Percentiles rank a stretch among this genome's conserved stretches.
Evolutionary conservation across 768 basidiomycete species (phyloP).

Genomic region (Paxillus involutus): DNA sequence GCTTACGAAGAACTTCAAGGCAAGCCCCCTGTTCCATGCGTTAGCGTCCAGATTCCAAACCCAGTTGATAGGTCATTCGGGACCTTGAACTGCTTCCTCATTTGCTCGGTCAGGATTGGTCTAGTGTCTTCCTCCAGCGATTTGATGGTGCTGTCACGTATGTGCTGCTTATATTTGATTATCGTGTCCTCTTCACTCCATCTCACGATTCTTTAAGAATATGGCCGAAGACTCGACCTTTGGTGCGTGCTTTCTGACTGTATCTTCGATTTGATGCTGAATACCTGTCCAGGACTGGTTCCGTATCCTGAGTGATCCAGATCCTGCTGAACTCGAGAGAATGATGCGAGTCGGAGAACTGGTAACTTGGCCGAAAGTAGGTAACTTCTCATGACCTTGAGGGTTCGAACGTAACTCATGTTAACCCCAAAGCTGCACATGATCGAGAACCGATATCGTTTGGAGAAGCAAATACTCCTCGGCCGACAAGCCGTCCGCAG

Average conservation of each 20-base stretch:
- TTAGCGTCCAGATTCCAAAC: background rate
- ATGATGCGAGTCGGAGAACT: constrained; percentile 87
- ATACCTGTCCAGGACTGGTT: constrained; percentile 67
- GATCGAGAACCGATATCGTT: constrained; percentile 84
- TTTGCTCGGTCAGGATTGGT: constrained; percentile 93
- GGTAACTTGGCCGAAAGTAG: constrained; percentile 97
- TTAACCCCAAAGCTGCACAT: constrained; percentile 71
- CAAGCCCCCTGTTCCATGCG: constrained; percentile 9
- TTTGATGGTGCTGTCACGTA: constrained; percentile 90
- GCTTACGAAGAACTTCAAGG: constrained; percentile 95
- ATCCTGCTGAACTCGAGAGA: constrained; percentile 72
- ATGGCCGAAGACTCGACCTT: constrained; percentile 80
- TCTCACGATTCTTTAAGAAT: constrained; percentile 50
- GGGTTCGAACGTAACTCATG: constrained; percentile 7
- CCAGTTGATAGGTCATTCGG: constrained; percentile 68
- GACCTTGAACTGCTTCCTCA: constrained; percentile 96
- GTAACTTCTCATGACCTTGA: constrained; percentile 1
- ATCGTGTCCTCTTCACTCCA: constrained; percentile 6
- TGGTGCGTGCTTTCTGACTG: constrained; percentile 41
- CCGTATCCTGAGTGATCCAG: constrained; percentile 80
- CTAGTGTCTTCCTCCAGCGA: constrained; percentile 91
- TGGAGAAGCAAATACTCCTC: constrained; percentile 80
- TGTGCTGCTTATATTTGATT: constrained; percentile 27
- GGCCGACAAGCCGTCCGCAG: constrained; percentile 75
- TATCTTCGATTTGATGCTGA: background rate